A percentile compares a stretch with the other conserved stretches of the same genome.
Conservation (phyloP, 169 alveolate species). For the Plasmodium adleri region DNA sequence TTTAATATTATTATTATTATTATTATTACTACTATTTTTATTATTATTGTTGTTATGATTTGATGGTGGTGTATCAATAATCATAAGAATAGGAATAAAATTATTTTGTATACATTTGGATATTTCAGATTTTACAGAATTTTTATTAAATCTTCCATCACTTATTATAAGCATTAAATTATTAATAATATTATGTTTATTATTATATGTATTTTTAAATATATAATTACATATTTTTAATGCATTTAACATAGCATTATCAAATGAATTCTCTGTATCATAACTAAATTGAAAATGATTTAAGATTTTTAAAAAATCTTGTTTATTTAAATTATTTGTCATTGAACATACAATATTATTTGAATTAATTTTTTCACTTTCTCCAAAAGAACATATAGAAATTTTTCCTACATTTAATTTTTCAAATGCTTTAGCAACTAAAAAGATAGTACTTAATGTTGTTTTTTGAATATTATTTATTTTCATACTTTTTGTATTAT, state of each 20-base stretch:
- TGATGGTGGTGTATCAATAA: slow-evolving; percentile 86
- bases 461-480: slow-evolving; percentile 91
- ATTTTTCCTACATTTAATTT: slow-evolving; percentile 91
- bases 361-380: slow-evolving; percentile 77
- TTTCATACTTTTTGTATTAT: slow-evolving; percentile 96
- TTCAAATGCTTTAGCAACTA: slow-evolving; percentile 90
- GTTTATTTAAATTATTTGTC: slow-evolving; percentile 61
- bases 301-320: slow-evolving; percentile 78
- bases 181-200: slow-evolving; percentile 78
- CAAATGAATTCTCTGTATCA: slow-evolving; percentile 83
- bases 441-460: slow-evolving; percentile 89
- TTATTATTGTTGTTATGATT: slow-evolving; percentile 11
- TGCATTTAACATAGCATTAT: slow-evolving; percentile 86
- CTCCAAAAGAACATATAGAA: slow-evolving; percentile 86
- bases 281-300: slow-evolving; percentile 85
- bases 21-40: slow-evolving; percentile 1
- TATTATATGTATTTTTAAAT: slow-evolving; percentile 60
- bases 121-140: slow-evolving; percentile 90
- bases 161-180: slow-evolving; percentile 94
- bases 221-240: slow-evolving; percentile 87
- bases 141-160: slow-evolving; percentile 98
- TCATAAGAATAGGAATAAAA: slow-evolving; percentile 91
- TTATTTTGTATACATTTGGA: slow-evolving; percentile 90
- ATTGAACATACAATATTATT: slow-evolving; percentile 71
- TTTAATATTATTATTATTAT: not conserved